These are phyloP conservation scores for Blastobotrys petasosporus DNA, from an alignment of 1,139 yeast genomes.

Conservation along the genomic window DNA sequence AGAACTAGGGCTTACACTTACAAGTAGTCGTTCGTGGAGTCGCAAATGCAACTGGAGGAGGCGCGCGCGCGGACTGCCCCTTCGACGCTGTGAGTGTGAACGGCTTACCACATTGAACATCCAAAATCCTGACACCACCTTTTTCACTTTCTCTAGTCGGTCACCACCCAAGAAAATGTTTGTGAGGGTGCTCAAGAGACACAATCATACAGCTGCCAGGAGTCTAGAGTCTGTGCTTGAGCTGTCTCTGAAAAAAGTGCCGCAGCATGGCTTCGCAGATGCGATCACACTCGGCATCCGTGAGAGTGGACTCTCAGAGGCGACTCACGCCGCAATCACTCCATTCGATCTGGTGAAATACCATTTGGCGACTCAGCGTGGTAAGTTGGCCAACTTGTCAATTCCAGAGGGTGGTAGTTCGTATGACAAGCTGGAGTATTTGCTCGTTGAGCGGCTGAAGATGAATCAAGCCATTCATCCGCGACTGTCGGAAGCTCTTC, in stretches of 20 bases:
- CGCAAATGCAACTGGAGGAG: too few relatives aligned
- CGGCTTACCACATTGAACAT: too few relatives aligned
- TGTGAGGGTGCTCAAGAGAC: neutral
- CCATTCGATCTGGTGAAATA: conserved; percentile 60
- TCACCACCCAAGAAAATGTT: too few relatives aligned
- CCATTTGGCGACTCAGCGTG: conserved; percentile 47
- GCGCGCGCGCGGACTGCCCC: too few relatives aligned
- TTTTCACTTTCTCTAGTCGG: too few relatives aligned
- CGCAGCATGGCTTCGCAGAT: conserved; percentile 60
- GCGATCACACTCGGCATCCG: conserved; percentile 60
- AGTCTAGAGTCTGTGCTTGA: conserved; percentile 24
- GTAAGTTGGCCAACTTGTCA: conserved; percentile 25
- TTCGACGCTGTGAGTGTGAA: too few relatives aligned
- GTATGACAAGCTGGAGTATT: conserved; percentile 23
- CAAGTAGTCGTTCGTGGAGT: too few relatives aligned
- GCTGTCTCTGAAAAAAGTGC: conserved; percentile 51
- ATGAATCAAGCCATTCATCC: conserved; percentile 42
- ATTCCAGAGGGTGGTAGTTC: conserved; percentile 24
- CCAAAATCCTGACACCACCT: too few relatives aligned
- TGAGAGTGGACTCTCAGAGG: conserved; percentile 57
- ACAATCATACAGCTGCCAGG: conserved; percentile 1
- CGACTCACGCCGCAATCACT: conserved; percentile 54
- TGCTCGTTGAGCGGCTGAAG: conserved; percentile 55
- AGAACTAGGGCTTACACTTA: too few relatives aligned
- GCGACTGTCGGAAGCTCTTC: conserved; percentile 42